phyloP scores from a whole-genome alignment of 306 rosid species.

The Bauhinia variegata region DNA sequence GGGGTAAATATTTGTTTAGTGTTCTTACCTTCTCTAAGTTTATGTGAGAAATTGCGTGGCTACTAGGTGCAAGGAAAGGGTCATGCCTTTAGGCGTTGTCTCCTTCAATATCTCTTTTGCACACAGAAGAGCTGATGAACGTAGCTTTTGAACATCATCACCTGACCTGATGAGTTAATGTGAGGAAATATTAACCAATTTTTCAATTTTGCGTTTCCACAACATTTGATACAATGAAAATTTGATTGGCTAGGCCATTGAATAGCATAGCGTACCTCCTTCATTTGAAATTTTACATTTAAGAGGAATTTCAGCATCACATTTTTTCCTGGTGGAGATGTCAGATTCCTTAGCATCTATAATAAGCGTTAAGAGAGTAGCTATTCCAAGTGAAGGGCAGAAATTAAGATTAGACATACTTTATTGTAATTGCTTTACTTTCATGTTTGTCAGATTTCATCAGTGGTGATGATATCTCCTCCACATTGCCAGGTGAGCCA shows the following conservation, averaged over 20 bases:
- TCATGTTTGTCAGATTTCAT: slow-evolving; percentile 42
- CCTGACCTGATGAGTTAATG: slow-evolving; percentile 52
- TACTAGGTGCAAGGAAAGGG: slow-evolving; percentile 31
- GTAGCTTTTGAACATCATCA: slow-evolving; percentile 65
- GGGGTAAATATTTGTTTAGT: no score
- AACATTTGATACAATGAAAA: no score
- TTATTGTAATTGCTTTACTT: slow-evolving; percentile 38
- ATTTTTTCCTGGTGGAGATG: slow-evolving; percentile 50
- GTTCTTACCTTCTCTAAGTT: background rate
- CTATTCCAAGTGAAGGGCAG: slow-evolving; percentile 8
- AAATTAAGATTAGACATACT: slow-evolving; percentile 51
- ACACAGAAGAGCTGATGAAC: slow-evolving; percentile 73
- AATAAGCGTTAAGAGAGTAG: slow-evolving; percentile 10
- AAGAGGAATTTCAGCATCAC: slow-evolving; percentile 43
- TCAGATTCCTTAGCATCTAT: slow-evolving; percentile 31
- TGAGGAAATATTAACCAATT: no score
- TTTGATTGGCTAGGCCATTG: slow-evolving; percentile 19
- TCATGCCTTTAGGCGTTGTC: slow-evolving; percentile 45
- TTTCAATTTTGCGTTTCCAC: no score
- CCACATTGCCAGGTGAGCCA: slow-evolving; percentile 47
- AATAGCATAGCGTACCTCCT: slow-evolving; percentile 62
- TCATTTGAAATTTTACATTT: slow-evolving; percentile 42
- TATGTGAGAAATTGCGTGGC: slow-evolving; percentile 21
- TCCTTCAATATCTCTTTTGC: slow-evolving; percentile 69
- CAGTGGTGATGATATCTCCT: slow-evolving; percentile 52